These are phyloP conservation scores for Blastobotrys persicus DNA, from an alignment of 1,139 yeast species.

Conservation along the genomic window DNA sequence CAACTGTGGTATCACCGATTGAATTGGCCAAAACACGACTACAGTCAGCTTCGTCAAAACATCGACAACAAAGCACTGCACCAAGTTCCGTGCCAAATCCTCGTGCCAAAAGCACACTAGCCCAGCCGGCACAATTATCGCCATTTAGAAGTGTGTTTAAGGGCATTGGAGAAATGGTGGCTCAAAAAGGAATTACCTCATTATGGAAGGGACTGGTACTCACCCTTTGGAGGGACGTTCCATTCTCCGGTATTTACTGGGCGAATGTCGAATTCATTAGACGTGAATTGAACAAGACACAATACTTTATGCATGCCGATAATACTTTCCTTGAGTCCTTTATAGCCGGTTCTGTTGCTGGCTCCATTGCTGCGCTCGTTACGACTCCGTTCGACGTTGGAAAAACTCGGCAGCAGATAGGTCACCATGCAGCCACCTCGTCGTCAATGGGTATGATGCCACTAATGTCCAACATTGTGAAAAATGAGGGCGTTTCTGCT, in stretches of 20 bases:
- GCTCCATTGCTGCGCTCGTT: constrained; percentile 75
- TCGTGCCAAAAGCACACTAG: constrained; percentile 1
- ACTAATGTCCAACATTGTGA: constrained; percentile 59
- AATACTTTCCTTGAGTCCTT: constrained; percentile 71
- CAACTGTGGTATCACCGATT: constrained; percentile 81
- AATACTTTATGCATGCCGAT: constrained; percentile 37
- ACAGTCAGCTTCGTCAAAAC: constrained; percentile 58
- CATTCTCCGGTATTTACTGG: constrained; percentile 96
- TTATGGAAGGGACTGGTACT: constrained; percentile 82
- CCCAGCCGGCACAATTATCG: constrained; percentile 3
- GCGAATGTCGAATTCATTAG: constrained; percentile 48
- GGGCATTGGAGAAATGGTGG: constrained; percentile 58
- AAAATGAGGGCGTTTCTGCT: constrained; percentile 72
- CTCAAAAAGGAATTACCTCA: constrained; percentile 56
- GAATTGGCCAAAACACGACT: constrained; percentile 85
- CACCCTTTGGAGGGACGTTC: constrained; percentile 96
- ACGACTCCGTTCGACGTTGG: constrained; percentile 98
- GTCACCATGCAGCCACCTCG: constrained; percentile 37
- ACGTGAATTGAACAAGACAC: constrained; percentile 24
- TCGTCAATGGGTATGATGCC: constrained; percentile 53
- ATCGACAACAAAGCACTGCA: background rate
- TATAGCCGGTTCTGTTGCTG: constrained; percentile 80
- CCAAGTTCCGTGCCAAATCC: constrained; percentile 1
- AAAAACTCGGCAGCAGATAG: constrained; percentile 84
- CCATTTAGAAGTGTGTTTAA: constrained; percentile 43